These are phyloP conservation scores for Dillenia suffruticosa DNA, from an alignment of 164 flowering plant species.

Conservation along the genomic window DNA sequence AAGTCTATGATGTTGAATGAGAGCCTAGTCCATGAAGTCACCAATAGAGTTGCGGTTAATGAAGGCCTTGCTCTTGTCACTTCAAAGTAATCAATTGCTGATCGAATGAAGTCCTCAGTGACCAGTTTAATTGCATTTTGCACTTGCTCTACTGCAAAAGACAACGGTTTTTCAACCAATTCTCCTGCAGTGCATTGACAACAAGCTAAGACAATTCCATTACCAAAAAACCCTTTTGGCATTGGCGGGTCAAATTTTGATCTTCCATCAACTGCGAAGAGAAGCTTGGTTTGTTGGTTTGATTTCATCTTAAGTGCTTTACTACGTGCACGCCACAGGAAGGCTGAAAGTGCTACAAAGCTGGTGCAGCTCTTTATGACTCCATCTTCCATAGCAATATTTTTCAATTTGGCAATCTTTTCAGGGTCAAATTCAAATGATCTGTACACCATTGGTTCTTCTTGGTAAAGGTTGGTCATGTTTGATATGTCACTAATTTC, in stretches of 20 bases:
- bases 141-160: slow-evolving; percentile 12
- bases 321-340: slow-evolving; percentile 17
- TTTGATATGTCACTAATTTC: slow-evolving; percentile 10
- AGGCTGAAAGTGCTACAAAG: slow-evolving; percentile 15
- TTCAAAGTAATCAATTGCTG: slow-evolving; percentile 19
- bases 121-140: slow-evolving; percentile 15
- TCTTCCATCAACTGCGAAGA: slow-evolving; percentile 16
- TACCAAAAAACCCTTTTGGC: slow-evolving; percentile 26
- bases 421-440: slow-evolving; percentile 11
- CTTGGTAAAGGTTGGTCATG: slow-evolving; percentile 4
- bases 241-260: slow-evolving; percentile 16
- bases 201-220: slow-evolving; percentile 5
- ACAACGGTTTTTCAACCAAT: slow-evolving; percentile 15
- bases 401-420: slow-evolving; percentile 7
- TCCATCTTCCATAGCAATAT: slow-evolving; percentile 13
- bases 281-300: slow-evolving; percentile 18
- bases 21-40: slow-evolving; percentile 26
- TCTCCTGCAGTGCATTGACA: slow-evolving; percentile 18
- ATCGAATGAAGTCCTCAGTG: slow-evolving; percentile 18
- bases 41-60: slow-evolving; percentile 13
- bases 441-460: slow-evolving; percentile 3
- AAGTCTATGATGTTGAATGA: slow-evolving; percentile 15
- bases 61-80: slow-evolving; percentile 14
- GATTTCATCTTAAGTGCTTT: slow-evolving; percentile 16
- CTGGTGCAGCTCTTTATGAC: slow-evolving; percentile 10